Conservation (phyloP, 2,329 filamentous ascomycete genomes). For the Ustulina deusta region DNA sequence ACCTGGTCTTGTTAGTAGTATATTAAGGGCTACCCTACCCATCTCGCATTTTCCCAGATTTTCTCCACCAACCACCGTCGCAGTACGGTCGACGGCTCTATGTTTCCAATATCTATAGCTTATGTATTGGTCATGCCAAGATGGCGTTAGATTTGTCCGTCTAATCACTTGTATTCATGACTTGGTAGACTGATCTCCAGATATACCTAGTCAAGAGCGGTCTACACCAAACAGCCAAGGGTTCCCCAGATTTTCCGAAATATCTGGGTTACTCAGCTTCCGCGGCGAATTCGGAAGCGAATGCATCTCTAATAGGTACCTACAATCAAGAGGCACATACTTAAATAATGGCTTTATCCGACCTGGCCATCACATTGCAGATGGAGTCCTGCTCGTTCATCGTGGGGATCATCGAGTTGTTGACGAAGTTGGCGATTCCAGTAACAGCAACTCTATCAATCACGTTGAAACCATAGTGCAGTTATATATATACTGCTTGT, state of each 20-base stretch:
- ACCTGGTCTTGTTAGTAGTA: neutral
- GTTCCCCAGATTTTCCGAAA: constrained; percentile 25
- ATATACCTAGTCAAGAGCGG: neutral
- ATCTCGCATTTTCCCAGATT: constrained; percentile 8
- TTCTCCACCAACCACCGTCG: constrained; percentile 39
- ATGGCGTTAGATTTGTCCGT: constrained; percentile 36
- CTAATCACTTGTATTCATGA: constrained; percentile 9
- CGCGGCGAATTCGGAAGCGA: constrained; percentile 36
- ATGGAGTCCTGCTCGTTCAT: neutral
- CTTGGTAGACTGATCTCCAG: constrained; percentile 1
- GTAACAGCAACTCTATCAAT: neutral
- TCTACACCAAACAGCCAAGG: neutral
- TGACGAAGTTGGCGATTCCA: constrained; percentile 7
- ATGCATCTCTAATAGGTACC: neutral
- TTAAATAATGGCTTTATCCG: constrained; percentile 20
- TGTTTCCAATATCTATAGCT: neutral
- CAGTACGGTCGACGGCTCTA: neutral
- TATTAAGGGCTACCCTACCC: constrained; percentile 8
- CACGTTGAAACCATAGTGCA: neutral
- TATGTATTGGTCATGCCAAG: constrained; percentile 25
- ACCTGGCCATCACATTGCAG: neutral
- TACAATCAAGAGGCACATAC: neutral
- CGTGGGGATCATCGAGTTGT: neutral
- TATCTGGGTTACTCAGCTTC: constrained; percentile 16
- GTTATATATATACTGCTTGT: neutral